phyloP scores from a whole-genome alignment of 2,329 filamentous ascomycete species.

The Niveomyces coronatus region DNA sequence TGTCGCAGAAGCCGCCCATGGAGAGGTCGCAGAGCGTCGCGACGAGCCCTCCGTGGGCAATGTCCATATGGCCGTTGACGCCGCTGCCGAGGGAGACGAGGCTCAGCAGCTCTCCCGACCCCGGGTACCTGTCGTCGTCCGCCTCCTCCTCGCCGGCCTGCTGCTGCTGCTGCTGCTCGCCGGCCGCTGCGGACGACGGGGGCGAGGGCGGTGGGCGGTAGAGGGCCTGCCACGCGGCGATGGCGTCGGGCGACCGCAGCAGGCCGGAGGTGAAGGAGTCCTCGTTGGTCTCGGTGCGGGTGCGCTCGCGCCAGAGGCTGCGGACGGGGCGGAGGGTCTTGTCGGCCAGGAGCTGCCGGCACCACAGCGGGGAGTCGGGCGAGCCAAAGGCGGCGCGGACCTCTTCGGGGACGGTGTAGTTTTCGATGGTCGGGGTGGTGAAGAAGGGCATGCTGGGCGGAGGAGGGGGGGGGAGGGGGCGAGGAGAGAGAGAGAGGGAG shows the following conservation, averaged over 20 bases:
- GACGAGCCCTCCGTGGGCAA: conserved; percentile 15
- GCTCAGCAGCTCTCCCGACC: conserved; percentile 4
- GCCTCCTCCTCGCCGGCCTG: neutral
- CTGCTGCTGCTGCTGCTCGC: no score
- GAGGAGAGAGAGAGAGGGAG: neutral
- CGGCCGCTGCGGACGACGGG: neutral
- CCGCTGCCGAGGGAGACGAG: conserved; percentile 11
- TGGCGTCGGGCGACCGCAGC: neutral
- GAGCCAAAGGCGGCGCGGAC: conserved; percentile 1
- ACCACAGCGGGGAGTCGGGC: conserved; percentile 4
- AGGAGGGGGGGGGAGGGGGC: neutral
- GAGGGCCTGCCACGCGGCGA: conserved; percentile 4
- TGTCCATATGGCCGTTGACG: conserved; percentile 13
- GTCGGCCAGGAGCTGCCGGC: conserved; percentile 6
- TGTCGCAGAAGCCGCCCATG: conserved; percentile 11
- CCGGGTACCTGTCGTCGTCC: neutral
- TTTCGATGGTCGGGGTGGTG: neutral
- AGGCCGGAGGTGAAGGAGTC: conserved; percentile 2
- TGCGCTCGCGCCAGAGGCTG: neutral
- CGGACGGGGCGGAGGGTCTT: neutral
- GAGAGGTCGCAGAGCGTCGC: conserved; percentile 15
- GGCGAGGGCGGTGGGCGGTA: neutral
- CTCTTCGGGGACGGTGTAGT: neutral
- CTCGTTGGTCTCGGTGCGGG: neutral
- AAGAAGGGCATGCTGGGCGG: conserved; percentile 1